phyloP scores from a whole-genome alignment of 306 rosid genomes.

The Fragaria nilgerrensis region DNA sequence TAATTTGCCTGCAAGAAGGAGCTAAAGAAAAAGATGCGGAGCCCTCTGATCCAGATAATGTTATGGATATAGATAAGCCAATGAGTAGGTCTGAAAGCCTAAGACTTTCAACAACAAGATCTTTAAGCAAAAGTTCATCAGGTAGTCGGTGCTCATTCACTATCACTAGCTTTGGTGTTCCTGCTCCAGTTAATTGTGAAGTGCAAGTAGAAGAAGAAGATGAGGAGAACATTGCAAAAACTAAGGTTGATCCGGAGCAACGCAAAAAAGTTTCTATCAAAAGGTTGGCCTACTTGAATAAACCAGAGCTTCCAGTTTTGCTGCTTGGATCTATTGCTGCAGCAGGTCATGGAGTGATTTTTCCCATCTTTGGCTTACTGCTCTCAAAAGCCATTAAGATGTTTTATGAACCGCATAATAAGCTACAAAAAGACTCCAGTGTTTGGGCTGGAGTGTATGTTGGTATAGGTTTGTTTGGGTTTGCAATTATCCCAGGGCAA shows the following conservation, averaged over 20 bases:
- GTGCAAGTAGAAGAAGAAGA: constrained; percentile 11
- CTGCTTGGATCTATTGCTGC: constrained; percentile 70
- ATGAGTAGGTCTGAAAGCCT: constrained; percentile 26
- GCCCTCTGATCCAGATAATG: constrained; percentile 24
- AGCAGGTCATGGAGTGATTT: constrained; percentile 48
- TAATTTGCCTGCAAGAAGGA: constrained; percentile 73
- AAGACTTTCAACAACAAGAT: constrained; percentile 32
- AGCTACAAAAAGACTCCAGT: constrained; percentile 53
- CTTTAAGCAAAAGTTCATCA: constrained; percentile 56
- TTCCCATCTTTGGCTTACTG: constrained; percentile 73
- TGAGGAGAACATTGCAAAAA: constrained; percentile 2
- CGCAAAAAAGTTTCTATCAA: constrained; percentile 37
- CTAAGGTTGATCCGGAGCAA: constrained; percentile 12
- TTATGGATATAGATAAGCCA: constrained; percentile 24
- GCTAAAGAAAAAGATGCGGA: constrained; percentile 19
- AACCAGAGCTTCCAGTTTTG: constrained; percentile 63
- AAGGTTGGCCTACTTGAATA: constrained; percentile 60
- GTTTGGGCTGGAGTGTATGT: constrained; percentile 60
- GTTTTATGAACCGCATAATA: constrained; percentile 56
- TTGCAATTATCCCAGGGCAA: constrained; percentile 41
- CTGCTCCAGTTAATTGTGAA: constrained; percentile 27
- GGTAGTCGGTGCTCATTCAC: constrained; percentile 30
- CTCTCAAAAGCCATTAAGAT: constrained; percentile 59
- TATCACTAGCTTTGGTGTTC: constrained; percentile 21
- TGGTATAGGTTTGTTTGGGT: constrained; percentile 47